Percentiles rank a stretch among this genome's conserved stretches.
Evolutionary conservation across 805 yeast species (phyloP).

Genomic region (Ogataea philodendri): DNA sequence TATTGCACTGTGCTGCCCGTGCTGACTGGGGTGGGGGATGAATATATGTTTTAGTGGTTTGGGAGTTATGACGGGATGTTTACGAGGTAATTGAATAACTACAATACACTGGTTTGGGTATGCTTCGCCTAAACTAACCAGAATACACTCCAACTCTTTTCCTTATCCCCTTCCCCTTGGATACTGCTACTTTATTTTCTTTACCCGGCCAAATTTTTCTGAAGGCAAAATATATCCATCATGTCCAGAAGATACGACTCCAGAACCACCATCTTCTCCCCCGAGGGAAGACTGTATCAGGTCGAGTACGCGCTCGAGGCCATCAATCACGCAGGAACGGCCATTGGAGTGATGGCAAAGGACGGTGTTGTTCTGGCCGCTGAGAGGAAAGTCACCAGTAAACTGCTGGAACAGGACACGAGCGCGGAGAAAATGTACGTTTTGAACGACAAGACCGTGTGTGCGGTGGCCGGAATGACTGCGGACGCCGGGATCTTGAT

Average conservation of each 20-base stretch:
- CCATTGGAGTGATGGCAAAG: conserved; percentile 69
- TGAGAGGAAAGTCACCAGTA: conserved; percentile 91
- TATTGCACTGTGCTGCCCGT: too few relatives aligned
- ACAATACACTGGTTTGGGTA: too few relatives aligned
- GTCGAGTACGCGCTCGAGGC: conserved; percentile 89
- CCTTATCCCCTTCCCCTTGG: too few relatives aligned
- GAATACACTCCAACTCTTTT: too few relatives aligned
- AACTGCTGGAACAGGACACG: conserved; percentile 89
- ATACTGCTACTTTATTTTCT: conserved; percentile 3
- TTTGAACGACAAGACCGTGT: conserved; percentile 64
- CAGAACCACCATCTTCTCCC: conserved; percentile 97
- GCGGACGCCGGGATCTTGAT: conserved; percentile 94
- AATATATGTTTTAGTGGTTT: too few relatives aligned
- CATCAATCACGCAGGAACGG: conserved; percentile 79
- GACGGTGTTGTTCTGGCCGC: conserved; percentile 96
- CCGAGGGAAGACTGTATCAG: conserved; percentile 97
- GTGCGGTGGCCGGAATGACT: conserved; percentile 98
- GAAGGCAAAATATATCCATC: conserved; percentile 14
- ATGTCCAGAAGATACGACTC: conserved; percentile 98
- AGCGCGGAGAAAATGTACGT: conserved; percentile 90
- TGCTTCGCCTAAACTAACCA: too few relatives aligned
- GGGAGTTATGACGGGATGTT: too few relatives aligned
- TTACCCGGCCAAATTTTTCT: conserved; percentile 14
- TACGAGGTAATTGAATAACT: too few relatives aligned
- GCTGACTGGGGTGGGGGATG: too few relatives aligned